Evolutionary conservation across 768 basidiomycete genomes (phyloP).

Genomic region (Naganishia kalamii): DNA sequence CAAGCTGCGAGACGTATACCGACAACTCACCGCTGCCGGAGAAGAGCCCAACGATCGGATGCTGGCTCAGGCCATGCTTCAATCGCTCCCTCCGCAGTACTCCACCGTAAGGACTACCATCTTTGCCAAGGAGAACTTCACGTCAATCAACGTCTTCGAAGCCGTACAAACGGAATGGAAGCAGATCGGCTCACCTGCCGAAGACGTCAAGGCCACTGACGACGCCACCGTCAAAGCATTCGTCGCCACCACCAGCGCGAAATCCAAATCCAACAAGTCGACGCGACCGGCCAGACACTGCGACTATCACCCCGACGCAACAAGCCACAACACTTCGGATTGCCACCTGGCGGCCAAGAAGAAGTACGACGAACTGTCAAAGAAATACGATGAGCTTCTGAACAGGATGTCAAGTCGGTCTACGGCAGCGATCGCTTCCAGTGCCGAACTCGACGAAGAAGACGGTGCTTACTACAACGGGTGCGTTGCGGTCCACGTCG

Average conservation of each 20-base stretch:
- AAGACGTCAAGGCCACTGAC: background rate
- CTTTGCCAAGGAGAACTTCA: background rate
- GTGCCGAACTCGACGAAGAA: background rate
- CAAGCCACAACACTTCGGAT: background rate
- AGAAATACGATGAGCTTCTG: background rate
- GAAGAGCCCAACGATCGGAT: background rate
- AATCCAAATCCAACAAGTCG: background rate
- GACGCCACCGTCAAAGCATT: background rate
- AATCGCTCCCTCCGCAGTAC: background rate
- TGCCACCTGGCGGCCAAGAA: background rate
- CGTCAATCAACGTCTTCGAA: background rate
- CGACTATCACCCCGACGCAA: background rate
- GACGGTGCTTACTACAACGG: background rate
- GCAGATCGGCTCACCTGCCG: background rate
- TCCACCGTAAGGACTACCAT: background rate
- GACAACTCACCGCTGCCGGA: background rate
- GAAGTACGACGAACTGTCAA: background rate
- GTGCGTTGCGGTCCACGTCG: background rate
- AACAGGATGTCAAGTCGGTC: background rate
- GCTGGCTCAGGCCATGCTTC: background rate
- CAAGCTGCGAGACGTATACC: background rate
- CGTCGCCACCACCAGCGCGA: background rate
- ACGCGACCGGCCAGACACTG: background rate
- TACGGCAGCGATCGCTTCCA: background rate
- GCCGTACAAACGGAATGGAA: background rate